Base-by-base conservation (phyloP, 2,329 filamentous ascomycete species). In the Fusarium sp. region DNA sequence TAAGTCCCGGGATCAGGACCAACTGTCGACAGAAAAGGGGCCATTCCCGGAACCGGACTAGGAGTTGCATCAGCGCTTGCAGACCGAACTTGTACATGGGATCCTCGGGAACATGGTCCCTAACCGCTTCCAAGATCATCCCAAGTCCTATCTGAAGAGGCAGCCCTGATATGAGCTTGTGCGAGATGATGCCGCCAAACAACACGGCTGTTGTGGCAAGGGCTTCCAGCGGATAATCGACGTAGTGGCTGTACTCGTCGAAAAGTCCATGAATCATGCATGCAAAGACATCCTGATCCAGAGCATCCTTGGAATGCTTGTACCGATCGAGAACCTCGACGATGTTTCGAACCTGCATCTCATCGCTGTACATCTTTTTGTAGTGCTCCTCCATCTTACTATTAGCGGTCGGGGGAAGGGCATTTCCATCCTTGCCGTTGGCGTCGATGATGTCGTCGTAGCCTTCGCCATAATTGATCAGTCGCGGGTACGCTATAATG, bases 251-350 rank as follows among this genome's bases (percentile, higher is more conserved):
- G 82, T 98, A 99, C 85, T 99, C 97, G 78, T 99, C 97, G 78
- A 99, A 98, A 5, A 99, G 87, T 1, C 97, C 97, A 79, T 98
- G 95, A 39, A 99, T 97, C 95, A 99, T 99, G 85, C 96, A 98
- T 16, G 96, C 94, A 81, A 99, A 99, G 8, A 98, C 90, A 81
- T 99, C 97, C 81, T 98, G 97, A 70, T 98, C 95, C 18, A 92
- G 86, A 2, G 94, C 89, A 69, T 97, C 93, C 57, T 91, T 91
- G 1, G 97, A 98, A 65, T 92, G 92, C 82, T 99, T 98, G 85
- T 98, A 97, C 65, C 90, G 89, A 73, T 95, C 92, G 79, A 99
- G 90, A 43, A 95, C 90, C 71, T 94, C 92, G 61, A 99, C 93
- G 74, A 99, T 94, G 64, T 94, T 91, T 65, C 94, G 91, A 20